A percentile compares a stretch with the other conserved stretches of the same genome.
phyloP scores from a whole-genome alignment of 1,284 basidiomycete genomes.

The Moesziomyces sp. region DNA sequence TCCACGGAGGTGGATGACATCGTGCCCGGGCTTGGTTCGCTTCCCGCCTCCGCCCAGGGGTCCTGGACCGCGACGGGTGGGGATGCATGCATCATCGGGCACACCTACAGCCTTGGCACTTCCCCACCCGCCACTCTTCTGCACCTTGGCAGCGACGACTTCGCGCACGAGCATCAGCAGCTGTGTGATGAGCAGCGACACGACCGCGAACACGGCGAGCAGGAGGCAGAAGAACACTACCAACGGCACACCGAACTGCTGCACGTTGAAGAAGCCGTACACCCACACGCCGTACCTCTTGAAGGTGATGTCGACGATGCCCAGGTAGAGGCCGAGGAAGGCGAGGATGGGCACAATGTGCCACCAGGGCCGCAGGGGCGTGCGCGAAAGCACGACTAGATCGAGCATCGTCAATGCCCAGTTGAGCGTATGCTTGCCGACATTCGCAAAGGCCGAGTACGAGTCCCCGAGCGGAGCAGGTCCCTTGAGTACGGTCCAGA shows the following conservation, averaged over 20 bases:
- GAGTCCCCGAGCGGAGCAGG: constrained; percentile 70
- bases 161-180: constrained; percentile 45
- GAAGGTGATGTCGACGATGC: constrained; percentile 68
- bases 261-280: constrained; percentile 52
- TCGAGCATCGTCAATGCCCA: constrained; percentile 74
- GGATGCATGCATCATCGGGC: constrained; percentile 47
- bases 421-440: constrained; percentile 76
- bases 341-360: constrained; percentile 71
- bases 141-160: constrained; percentile 28
- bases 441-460: constrained; percentile 75
- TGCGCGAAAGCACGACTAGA: constrained; percentile 72
- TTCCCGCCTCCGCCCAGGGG: constrained; percentile 50
- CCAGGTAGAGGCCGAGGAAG: constrained; percentile 74
- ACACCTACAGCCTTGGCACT: constrained; percentile 39
- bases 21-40: constrained; percentile 23
- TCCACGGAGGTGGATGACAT: constrained; percentile 21
- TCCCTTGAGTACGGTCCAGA: constrained; percentile 73
- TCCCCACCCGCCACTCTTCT: constrained; percentile 44
- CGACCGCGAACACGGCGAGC: constrained; percentile 34
- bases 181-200: constrained; percentile 47
- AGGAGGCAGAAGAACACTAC: constrained; percentile 37
- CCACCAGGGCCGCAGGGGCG: constrained; percentile 73
- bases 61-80: constrained; percentile 48
- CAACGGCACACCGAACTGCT: constrained; percentile 34
- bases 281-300: constrained; percentile 29